Evolutionary conservation across 1,139 yeast genomes (phyloP), one percentile per base, ranked within the genome.

Genomic region (Yamadazyma sp.): DNA sequence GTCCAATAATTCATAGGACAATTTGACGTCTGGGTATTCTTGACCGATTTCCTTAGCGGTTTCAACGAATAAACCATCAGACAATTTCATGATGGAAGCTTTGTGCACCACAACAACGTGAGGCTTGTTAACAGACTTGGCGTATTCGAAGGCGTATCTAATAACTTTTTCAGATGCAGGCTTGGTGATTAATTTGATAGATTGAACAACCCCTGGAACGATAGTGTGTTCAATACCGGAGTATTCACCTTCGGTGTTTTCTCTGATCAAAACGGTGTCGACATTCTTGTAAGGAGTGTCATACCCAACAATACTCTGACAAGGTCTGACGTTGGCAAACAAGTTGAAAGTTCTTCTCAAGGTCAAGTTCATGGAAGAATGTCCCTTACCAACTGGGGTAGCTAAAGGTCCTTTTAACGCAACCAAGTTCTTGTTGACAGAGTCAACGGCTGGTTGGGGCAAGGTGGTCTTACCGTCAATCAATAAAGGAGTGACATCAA

Each of bases 221-320:
- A 92, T 91, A 50, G 91, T 86, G 75, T 92, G 98, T 76, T 92
- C 98, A 55, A 92, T 91, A 71, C 98, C 98, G 32, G 97, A 89
- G 76, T 92, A 92, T 73, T 92, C 98, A 72, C 98, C 98, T 73
- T 92, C 98, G 56, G 98, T 92, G 81, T 92, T 92, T 74, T 92
- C 98, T 79, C 98, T 88, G 67, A 92, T 89, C 62, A 92, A 78
- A 38, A 92, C 97, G 49, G 96, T 85, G 72, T 92, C 95, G 51
- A 92, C 97, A 64, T 87, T 78, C 56, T 87, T 85, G 74, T 91
- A 92, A 36, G 97, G 95, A 49, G 98, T 92, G 69, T 91, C 79
- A 81, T 79, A 92, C 56, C 98, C 98, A 50, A 79, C 86, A 55
- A 92, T 81, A 43, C 95, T 85, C 72, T 85, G 85, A 70, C 98